Evolutionary conservation across 768 basidiomycete genomes (phyloP).

Genomic region (Boletus pseudo-olivaceus): DNA sequence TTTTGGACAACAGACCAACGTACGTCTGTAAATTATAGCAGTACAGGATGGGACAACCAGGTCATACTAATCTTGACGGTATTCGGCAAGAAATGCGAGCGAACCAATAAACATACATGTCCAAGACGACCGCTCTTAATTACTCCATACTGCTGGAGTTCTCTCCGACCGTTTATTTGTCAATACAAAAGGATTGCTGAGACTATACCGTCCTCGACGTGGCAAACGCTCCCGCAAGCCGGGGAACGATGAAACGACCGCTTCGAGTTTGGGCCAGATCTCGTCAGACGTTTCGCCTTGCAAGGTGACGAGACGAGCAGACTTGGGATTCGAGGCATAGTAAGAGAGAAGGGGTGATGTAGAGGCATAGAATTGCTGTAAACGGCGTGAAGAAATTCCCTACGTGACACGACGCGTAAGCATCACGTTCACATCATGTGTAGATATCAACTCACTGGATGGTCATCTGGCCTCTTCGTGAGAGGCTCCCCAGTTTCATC

Average conservation of each 20-base stretch:
- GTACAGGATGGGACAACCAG: conserved; percentile 11
- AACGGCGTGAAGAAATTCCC: conserved; percentile 76
- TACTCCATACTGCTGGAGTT: conserved; percentile 15
- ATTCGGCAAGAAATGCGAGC: conserved; percentile 1
- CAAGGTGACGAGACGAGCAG: conserved; percentile 52
- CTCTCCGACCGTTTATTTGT: conserved; percentile 15
- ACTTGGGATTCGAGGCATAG: conserved; percentile 45
- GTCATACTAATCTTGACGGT: conserved; percentile 1
- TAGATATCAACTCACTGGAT: conserved; percentile 59
- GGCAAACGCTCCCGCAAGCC: conserved; percentile 49
- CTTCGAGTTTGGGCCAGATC: conserved; percentile 84
- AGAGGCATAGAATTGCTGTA: conserved; percentile 71
- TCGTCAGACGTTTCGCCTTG: conserved; percentile 78
- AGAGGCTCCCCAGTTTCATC: conserved; percentile 85
- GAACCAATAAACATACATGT: background rate
- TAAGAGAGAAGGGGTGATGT: conserved; percentile 81
- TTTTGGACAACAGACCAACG: background rate
- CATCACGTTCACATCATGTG: background rate
- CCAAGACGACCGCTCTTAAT: conserved; percentile 5
- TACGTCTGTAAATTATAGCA: background rate
- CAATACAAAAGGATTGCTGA: conserved; percentile 51
- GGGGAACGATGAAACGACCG: conserved; percentile 57
- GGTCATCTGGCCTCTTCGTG: conserved; percentile 87
- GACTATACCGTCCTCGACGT: conserved; percentile 45
- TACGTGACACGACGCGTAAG: conserved; percentile 28